phyloP scores from a whole-genome alignment of 2,329 filamentous ascomycete species.

The Shiraia bambusicola region DNA sequence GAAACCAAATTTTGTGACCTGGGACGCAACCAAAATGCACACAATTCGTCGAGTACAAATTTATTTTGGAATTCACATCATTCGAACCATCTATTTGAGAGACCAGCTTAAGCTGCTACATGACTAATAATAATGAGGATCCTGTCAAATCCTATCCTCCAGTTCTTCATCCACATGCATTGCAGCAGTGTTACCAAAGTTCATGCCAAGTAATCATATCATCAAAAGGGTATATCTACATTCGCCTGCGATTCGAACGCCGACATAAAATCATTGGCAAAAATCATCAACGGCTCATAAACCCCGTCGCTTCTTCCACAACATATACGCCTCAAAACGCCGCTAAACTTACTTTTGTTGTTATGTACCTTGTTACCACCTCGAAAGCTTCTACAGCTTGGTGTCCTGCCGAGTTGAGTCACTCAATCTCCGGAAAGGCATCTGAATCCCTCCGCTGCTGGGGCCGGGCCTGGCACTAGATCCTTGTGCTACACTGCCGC shows the following conservation, averaged over 20 bases:
- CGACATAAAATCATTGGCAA: neutral
- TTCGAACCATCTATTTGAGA: too few relatives aligned
- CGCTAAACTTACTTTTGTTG: neutral
- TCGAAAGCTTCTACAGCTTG: slow-evolving; percentile 27
- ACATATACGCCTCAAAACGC: neutral
- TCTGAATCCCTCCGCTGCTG: slow-evolving; percentile 24
- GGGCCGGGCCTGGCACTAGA: slow-evolving; percentile 22
- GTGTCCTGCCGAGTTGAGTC: slow-evolving; percentile 42
- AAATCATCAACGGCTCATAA: neutral
- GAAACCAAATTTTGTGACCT: too few relatives aligned
- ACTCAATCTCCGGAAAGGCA: slow-evolving; percentile 36
- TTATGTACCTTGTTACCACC: slow-evolving; percentile 4
- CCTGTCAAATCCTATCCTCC: neutral
- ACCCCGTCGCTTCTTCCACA: neutral
- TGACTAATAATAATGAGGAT: too few relatives aligned
- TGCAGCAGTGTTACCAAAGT: neutral
- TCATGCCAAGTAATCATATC: neutral
- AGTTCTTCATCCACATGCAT: neutral
- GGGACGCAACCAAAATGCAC: too few relatives aligned
- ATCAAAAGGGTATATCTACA: slow-evolving; percentile 16
- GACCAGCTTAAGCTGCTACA: too few relatives aligned
- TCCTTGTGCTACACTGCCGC: slow-evolving; percentile 30
- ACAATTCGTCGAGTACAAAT: too few relatives aligned
- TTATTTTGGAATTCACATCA: too few relatives aligned
- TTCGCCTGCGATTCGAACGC: slow-evolving; percentile 9